Conservation (phyloP, 2,329 filamentous ascomycete species). For the Diaporthe nobilis region DNA sequence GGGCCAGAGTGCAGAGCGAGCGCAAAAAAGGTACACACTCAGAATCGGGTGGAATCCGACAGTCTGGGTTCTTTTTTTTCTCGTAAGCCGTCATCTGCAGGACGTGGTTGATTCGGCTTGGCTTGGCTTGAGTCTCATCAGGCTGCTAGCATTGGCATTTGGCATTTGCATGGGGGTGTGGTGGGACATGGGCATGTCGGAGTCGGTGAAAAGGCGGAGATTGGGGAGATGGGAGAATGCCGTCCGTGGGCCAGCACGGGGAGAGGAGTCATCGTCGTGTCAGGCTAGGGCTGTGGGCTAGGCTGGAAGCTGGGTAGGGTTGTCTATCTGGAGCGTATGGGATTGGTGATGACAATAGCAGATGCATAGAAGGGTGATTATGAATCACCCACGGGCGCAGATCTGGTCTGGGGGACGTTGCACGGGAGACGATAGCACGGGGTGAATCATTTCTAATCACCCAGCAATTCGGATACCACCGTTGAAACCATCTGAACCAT, state of each 20-base stretch:
- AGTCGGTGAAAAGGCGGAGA: slow-evolving; percentile 39
- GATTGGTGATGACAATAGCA: slow-evolving; percentile 31
- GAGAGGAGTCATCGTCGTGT: slow-evolving; percentile 17
- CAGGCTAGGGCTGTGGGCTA: slow-evolving; percentile 22
- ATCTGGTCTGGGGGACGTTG: background rate
- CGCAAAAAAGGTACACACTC: background rate
- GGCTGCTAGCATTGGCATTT: slow-evolving; percentile 15
- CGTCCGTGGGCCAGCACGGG: background rate
- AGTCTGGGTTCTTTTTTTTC: background rate
- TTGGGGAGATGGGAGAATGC: slow-evolving; percentile 29
- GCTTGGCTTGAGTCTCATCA: slow-evolving; percentile 27
- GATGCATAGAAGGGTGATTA: slow-evolving; percentile 17
- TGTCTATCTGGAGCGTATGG: slow-evolving; percentile 23
- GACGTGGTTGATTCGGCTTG: slow-evolving; percentile 12
- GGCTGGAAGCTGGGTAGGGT: slow-evolving; percentile 24
- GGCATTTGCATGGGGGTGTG: background rate
- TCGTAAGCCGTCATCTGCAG: slow-evolving; percentile 27
- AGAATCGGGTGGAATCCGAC: slow-evolving; percentile 36
- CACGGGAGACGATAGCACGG: slow-evolving; percentile 5
- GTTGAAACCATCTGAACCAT: slow-evolving; percentile 12
- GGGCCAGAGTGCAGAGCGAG: background rate
- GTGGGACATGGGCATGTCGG: background rate
- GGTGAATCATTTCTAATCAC: slow-evolving; percentile 32
- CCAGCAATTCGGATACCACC: background rate
- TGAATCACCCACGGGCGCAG: slow-evolving; percentile 13